Evolutionary conservation across 495 filamentous ascomycete species (phyloP).

Genomic region (Haplographium delicatum): DNA sequence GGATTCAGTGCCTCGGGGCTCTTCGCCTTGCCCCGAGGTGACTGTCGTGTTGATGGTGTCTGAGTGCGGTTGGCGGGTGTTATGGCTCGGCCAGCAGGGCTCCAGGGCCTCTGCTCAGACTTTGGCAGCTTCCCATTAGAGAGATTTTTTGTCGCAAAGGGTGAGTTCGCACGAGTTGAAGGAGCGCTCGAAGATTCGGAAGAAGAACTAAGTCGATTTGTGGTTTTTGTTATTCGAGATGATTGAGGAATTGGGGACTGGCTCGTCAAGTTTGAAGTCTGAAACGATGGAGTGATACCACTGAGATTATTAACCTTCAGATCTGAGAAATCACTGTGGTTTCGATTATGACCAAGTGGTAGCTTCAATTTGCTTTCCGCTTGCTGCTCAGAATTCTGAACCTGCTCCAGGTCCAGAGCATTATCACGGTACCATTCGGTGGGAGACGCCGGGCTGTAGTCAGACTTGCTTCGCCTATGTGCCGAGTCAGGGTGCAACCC

Average conservation of each 20-base stretch:
- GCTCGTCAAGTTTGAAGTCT: conserved; percentile 21
- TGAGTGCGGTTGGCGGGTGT: conserved; percentile 33
- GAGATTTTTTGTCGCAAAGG: conserved; percentile 35
- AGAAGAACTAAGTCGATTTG: conserved; percentile 34
- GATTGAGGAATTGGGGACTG: conserved; percentile 21
- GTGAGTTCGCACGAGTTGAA: conserved; percentile 47
- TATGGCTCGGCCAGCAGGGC: conserved; percentile 29
- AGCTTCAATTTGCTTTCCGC: conserved; percentile 28
- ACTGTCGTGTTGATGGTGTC: conserved; percentile 29
- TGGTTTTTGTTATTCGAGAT: conserved; percentile 17
- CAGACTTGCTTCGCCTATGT: conserved; percentile 39
- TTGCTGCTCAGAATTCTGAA: too few species aligned
- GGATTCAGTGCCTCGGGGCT: conserved; percentile 21
- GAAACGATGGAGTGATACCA: conserved; percentile 23
- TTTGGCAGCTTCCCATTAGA: conserved; percentile 35
- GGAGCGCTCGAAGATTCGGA: conserved; percentile 39
- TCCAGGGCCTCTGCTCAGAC: conserved; percentile 29
- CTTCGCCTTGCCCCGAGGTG: conserved; percentile 25
- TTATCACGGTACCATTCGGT: conserved; percentile 48
- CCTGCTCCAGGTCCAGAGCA: conserved; percentile 27
- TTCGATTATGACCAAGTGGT: conserved; percentile 37
- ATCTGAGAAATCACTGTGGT: conserved; percentile 43
- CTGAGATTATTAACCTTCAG: conserved; percentile 28
- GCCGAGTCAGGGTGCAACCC: conserved; percentile 30
- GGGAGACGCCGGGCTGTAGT: conserved; percentile 45